Evolutionary conservation across 495 filamentous ascomycete species (phyloP), one percentile per base, ranked within the genome.

Genomic region (Annulohypoxylon stygium): DNA sequence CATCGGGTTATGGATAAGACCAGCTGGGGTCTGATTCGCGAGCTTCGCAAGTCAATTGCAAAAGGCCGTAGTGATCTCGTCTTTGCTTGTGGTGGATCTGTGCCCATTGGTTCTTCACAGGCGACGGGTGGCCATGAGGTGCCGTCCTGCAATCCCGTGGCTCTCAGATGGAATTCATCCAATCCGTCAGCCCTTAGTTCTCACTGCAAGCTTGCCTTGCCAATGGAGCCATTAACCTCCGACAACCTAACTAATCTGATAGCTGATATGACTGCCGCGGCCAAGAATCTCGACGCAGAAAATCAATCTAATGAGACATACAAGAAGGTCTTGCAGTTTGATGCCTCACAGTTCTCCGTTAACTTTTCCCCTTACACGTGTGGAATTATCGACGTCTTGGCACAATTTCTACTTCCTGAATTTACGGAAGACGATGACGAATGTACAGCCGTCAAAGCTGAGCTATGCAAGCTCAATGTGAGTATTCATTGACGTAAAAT

Each of bases 61-160:
- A 16, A n/a, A 47, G n/a, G 43, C 14, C 7, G 16, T 16, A 10
- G 25, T 10, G 48, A 53, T 25, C 23, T 53, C 8, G 23, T 26
- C 6, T 53, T 25, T 53, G 20, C 48, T 53, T 53, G 48, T 18
- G 48, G 48, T 8, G 48, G 48, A 11, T 53, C 48, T 18, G 18
- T 53, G 20, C 20, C 23, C 48, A 53, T 53, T 12, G 6, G 23
- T 20, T 25, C 1, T 53, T 20, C 16, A 1, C 4, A 53, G 20
- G 48, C 48, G 20, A 11, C 18, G 20, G 3, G 25, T 26, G 48
- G 8, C 16, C 11, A 8, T 20, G 9, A 23, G 18, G 23, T 18
- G 2, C 48, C 48, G 11, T 53, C 20, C 23, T 53, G 48, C 48
- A 53, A 26, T 25, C 48, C 18, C 2, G 48, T 53, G 11, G 20